phyloP scores from a whole-genome alignment of 345 rosid genomes.

The Populus nigra region DNA sequence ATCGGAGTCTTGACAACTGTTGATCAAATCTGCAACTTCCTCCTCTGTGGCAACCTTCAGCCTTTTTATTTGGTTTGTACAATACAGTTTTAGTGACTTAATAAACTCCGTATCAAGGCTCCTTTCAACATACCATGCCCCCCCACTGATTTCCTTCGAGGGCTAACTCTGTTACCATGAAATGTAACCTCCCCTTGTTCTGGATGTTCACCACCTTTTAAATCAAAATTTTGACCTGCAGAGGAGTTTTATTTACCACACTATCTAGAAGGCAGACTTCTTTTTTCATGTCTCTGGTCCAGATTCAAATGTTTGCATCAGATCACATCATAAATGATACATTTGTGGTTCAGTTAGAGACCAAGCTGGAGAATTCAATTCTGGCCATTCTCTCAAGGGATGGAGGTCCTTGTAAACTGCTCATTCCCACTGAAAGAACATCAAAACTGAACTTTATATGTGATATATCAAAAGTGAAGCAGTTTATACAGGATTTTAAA shows the following conservation, averaged over 20 bases:
- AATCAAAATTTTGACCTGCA: constrained; percentile 28
- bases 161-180: constrained; percentile 41
- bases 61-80: constrained; percentile 33
- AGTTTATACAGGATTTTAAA: background rate
- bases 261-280: constrained; percentile 37
- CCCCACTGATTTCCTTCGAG: constrained; percentile 64
- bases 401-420: background rate
- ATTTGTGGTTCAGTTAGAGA: constrained; percentile 53
- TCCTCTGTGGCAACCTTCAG: constrained; percentile 53
- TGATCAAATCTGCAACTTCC: constrained; percentile 32
- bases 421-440: constrained; percentile 12
- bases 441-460: background rate
- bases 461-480: background rate
- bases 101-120: constrained; percentile 48
- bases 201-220: background rate
- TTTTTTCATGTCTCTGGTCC: constrained; percentile 43
- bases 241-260: constrained; percentile 33
- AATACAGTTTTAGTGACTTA: constrained; percentile 36
- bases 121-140: constrained; percentile 73
- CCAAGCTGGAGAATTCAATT: constrained; percentile 24
- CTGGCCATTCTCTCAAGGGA: constrained; percentile 49
- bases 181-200: background rate
- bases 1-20: constrained; percentile 28
- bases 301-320: constrained; percentile 58
- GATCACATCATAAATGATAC: constrained; percentile 38